Percentiles rank a stretch among this genome's conserved stretches.
phyloP scores from a whole-genome alignment of 106 monocot species.

The Dendrobium nobile region DNA sequence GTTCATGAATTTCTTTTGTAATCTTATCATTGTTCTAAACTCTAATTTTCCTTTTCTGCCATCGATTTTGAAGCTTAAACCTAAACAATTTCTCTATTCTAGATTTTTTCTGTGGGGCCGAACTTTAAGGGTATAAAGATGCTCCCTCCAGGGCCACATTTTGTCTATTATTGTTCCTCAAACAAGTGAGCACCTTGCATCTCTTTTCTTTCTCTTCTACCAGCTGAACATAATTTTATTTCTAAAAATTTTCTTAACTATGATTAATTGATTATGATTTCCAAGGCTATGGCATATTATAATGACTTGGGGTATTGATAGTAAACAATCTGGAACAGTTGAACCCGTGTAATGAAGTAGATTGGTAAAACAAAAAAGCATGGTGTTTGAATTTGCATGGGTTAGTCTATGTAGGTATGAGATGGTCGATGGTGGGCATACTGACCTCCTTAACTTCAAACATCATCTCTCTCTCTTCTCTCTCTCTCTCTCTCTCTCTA shows the following conservation, averaged over 20 bases:
- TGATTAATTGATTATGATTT: constrained; percentile 3
- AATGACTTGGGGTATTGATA: background rate
- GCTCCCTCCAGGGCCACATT: constrained; percentile 92
- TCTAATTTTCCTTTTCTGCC: background rate
- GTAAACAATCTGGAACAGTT: background rate
- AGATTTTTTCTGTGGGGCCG: constrained; percentile 82
- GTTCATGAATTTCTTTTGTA: background rate
- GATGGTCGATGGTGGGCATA: background rate
- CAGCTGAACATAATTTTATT: background rate
- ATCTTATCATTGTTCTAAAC: background rate
- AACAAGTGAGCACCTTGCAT: constrained; percentile 49
- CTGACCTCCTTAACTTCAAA: too few species aligned
- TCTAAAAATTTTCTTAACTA: background rate
- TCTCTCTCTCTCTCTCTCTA: too few species aligned
- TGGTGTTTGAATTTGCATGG: background rate
- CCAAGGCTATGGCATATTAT: background rate
- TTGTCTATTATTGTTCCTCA: constrained; percentile 65
- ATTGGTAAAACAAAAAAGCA: background rate
- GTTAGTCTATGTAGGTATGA: background rate
- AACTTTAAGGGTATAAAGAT: constrained; percentile 91
- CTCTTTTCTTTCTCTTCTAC: background rate
- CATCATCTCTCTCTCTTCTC: too few species aligned
- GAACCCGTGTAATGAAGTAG: background rate
- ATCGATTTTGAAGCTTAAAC: background rate
- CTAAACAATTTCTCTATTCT: constrained; percentile 4